A percentile compares a stretch with the other conserved stretches of the same genome.
These are phyloP conservation scores for Caloboletus firmus DNA, from an alignment of 1,284 basidiomycete genomes.

Conservation along the genomic window DNA sequence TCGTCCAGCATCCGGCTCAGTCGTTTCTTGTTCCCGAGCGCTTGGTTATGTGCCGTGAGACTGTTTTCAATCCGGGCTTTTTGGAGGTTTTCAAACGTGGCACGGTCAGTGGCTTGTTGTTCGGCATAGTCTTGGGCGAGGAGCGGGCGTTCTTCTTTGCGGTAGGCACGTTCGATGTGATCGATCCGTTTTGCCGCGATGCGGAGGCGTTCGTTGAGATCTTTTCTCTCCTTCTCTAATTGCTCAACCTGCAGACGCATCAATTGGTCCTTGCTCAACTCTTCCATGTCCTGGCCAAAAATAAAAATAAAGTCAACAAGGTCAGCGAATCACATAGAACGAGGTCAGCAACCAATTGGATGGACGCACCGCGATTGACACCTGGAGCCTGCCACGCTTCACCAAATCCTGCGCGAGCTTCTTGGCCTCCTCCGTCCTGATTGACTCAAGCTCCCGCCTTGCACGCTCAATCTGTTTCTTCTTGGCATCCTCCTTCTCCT, in stretches of 20 bases:
- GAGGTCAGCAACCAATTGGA: background rate
- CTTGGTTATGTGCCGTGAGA: slow-evolving; percentile 64
- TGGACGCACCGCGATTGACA: slow-evolving; percentile 71
- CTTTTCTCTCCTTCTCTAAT: slow-evolving; percentile 95
- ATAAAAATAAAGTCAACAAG: background rate
- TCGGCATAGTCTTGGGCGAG: slow-evolving; percentile 85
- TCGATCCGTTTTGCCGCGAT: slow-evolving; percentile 90
- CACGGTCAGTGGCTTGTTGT: slow-evolving; percentile 78
- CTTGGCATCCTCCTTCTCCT: slow-evolving; percentile 68
- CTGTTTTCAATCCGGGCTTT: slow-evolving; percentile 62
- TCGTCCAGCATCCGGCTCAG: slow-evolving; percentile 77
- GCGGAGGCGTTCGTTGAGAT: slow-evolving; percentile 81
- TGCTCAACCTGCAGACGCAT: slow-evolving; percentile 93
- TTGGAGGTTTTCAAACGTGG: slow-evolving; percentile 69
- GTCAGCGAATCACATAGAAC: slow-evolving; percentile 5
- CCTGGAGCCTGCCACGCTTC: slow-evolving; percentile 84
- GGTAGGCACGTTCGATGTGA: slow-evolving; percentile 93
- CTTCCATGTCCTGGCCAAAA: slow-evolving; percentile 67
- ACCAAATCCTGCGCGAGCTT: slow-evolving; percentile 88
- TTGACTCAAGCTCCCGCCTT: slow-evolving; percentile 79
- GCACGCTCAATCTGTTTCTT: slow-evolving; percentile 79
- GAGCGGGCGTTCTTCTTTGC: slow-evolving; percentile 90
- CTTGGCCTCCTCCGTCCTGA: slow-evolving; percentile 83
- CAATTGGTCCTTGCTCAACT: slow-evolving; percentile 85
- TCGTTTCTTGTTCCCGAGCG: slow-evolving; percentile 77